phyloP scores from a whole-genome alignment of 139 green algal species.

The Haematococcus lacustris region DNA sequence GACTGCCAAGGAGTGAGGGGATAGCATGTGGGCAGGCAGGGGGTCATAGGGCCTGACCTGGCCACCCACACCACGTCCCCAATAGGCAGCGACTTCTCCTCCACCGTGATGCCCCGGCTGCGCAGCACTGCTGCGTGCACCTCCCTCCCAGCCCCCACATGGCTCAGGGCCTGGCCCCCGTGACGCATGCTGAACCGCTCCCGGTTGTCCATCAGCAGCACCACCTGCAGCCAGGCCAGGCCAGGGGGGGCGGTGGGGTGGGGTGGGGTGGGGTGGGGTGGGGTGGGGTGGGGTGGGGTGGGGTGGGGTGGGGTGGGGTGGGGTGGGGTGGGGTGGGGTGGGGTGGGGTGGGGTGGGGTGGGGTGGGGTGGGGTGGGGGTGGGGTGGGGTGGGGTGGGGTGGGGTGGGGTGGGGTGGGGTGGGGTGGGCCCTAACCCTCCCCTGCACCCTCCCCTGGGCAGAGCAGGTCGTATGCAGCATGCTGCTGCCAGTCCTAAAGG shows the following conservation, averaged over 20 bases:
- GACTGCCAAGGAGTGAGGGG: neutral
- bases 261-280: too few species aligned
- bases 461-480: too few species aligned
- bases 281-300: too few species aligned
- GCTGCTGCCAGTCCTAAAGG: too few species aligned
- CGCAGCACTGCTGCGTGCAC: slow-evolving; percentile 24
- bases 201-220: slow-evolving; percentile 54
- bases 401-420: too few species aligned
- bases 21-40: neutral
- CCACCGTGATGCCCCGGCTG: slow-evolving; percentile 24
- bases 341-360: too few species aligned
- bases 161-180: slow-evolving; percentile 5
- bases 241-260: neutral
- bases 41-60: neutral
- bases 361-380: too few species aligned
- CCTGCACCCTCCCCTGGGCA: too few species aligned
- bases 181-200: slow-evolving; percentile 42
- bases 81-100: slow-evolving; percentile 29
- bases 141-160: neutral
- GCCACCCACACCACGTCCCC: slow-evolving; percentile 25
- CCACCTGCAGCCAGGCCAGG: slow-evolving; percentile 22
- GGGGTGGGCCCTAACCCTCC: too few species aligned
- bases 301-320: too few species aligned
- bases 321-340: too few species aligned
- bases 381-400: too few species aligned